Percentiles rank a stretch among this genome's conserved stretches.
phyloP scores from a whole-genome alignment of 169 alveolate genomes.

The Blepharisma undulans region DNA sequence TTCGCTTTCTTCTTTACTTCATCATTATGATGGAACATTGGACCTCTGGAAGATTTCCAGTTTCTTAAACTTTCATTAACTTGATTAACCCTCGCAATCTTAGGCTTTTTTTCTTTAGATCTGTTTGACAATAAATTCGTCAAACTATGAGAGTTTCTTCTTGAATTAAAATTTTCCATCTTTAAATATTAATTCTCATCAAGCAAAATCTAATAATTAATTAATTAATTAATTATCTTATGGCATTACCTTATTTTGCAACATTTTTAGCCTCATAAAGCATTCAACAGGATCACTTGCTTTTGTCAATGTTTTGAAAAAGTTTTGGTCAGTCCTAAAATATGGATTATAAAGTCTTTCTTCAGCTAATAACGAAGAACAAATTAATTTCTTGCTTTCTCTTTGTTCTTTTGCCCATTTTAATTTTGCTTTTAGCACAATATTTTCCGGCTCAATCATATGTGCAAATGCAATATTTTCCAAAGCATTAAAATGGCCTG shows the following conservation, averaged over 20 bases:
- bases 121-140: neutral
- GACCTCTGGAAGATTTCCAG: neutral
- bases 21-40: neutral
- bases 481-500: constrained; percentile 50
- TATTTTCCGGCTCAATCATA: constrained; percentile 60
- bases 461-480: constrained; percentile 53
- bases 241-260: constrained; percentile 41
- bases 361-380: constrained; percentile 45
- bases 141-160: neutral
- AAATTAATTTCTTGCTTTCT: constrained; percentile 46
- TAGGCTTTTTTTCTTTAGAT: neutral
- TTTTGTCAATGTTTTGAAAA: constrained; percentile 42
- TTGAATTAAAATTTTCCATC: neutral
- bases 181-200: too few species aligned
- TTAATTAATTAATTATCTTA: neutral
- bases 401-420: constrained; percentile 19
- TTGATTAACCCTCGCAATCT: neutral
- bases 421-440: constrained; percentile 46
- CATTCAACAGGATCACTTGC: constrained; percentile 54
- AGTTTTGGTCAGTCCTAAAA: constrained; percentile 45
- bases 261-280: constrained; percentile 47
- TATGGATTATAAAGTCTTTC: constrained; percentile 69
- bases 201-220: neutral
- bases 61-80: neutral
- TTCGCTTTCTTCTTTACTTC: neutral